Evolutionary conservation across 257 asterid genomes (phyloP).

Genomic region (Solanum pinnatisectum): DNA sequence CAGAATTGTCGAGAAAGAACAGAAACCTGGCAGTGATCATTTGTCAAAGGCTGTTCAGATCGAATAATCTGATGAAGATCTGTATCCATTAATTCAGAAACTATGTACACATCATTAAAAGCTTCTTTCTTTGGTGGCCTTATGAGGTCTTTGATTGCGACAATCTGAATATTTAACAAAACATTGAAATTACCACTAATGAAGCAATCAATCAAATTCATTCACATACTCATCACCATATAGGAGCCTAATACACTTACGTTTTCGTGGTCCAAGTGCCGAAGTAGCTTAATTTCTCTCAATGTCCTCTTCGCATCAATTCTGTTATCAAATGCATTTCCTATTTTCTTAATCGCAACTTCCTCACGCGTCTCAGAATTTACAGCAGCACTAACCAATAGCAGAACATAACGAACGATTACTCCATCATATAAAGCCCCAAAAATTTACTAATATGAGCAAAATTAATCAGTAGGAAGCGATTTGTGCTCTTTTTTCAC

Average conservation of each 20-base stretch:
- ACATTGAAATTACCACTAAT: background rate
- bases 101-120: constrained; percentile 74
- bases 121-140: constrained; percentile 59
- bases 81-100: constrained; percentile 77
- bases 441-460: background rate
- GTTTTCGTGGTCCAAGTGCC: constrained; percentile 81
- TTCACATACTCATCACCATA: background rate
- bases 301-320: constrained; percentile 80
- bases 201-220: background rate
- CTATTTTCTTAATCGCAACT: constrained; percentile 79
- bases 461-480: background rate
- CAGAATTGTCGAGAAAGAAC: background rate
- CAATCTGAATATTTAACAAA: constrained; percentile 33
- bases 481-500: background rate
- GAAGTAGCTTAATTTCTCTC: constrained; percentile 73
- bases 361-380: constrained; percentile 66
- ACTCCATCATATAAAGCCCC: background rate
- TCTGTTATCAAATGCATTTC: constrained; percentile 67
- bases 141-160: constrained; percentile 74
- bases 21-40: constrained; percentile 82
- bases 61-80: constrained; percentile 90
- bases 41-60: constrained; percentile 58
- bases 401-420: background rate
- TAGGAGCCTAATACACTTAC: constrained; percentile 18
- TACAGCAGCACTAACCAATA: constrained; percentile 54